Evolutionary conservation across 257 asterid genomes (phyloP), one percentile per base, ranked within the genome.

Genomic region (Misopates orontium): DNA sequence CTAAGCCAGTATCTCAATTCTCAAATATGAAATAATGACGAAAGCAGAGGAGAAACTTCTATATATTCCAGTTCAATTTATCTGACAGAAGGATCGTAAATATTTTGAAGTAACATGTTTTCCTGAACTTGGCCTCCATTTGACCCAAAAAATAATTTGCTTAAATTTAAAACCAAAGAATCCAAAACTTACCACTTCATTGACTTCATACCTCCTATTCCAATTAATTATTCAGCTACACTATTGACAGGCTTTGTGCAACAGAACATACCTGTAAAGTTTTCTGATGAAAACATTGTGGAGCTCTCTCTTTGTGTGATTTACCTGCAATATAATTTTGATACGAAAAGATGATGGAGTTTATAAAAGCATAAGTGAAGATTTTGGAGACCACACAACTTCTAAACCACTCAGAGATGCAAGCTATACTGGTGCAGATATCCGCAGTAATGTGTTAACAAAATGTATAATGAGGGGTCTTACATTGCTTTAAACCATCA

Each of bases 221-320:
- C 51, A 23, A 10, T 52, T 44, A 17, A 64, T 18, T 36, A 53
- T 28, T 45, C 22, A 16, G 61, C 44, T 18, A 2, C 31, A 54
- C 32, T 36, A 39, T 48, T 41, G 14, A 45, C 51, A 45, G 1
- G 18, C 51, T 45, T 45, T 45, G 9, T 45, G 51, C 14, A 36
- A 36, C 42, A 36, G 18, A 13, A 45, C 50, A 62, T 85, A 88
- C 98, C 95, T 87, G 90, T 91, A 91, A 62, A 91, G 88, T 68
- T 67, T 81, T 71, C 71, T 69, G 69, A 91, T 91, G 74, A 89
- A 83, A 41, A 83, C 83, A 55, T 89, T 89, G 77, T 83, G 99
- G 70, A 94, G 89, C 80, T 88, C 98, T 71, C 96, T 73, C 74
- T 88, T 94, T 55, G 98, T 88, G 73, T 84, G 95, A 78, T 91